Conservation (phyloP, 768 basidiomycete species). For the Mrakia hoshinonis region DNA sequence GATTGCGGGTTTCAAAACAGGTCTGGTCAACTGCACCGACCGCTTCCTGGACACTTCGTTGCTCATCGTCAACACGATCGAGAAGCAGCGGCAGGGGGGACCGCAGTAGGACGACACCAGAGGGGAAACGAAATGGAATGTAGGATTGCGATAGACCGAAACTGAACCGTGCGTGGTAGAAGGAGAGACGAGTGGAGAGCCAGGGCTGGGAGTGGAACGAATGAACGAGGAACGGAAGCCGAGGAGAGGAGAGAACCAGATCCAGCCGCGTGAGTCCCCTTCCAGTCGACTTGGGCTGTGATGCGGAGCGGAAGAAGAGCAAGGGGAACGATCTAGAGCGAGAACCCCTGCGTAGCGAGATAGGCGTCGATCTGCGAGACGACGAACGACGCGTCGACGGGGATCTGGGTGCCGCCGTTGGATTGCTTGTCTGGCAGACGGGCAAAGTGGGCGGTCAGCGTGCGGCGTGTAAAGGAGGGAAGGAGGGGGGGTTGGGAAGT, state of each 20-base stretch:
- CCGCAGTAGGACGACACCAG: no score
- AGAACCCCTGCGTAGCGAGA: neutral
- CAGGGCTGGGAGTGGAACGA: no score
- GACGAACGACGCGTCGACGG: neutral
- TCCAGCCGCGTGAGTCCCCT: neutral
- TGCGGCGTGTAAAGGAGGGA: neutral
- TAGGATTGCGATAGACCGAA: neutral
- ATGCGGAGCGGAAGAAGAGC: no score
- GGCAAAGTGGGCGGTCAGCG: neutral
- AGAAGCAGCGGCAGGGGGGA: constrained; percentile 24
- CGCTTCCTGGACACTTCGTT: constrained; percentile 25
- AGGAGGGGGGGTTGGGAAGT: neutral
- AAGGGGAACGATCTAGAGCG: no score
- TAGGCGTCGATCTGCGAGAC: neutral
- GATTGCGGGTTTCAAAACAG: neutral
- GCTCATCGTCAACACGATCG: constrained; percentile 28
- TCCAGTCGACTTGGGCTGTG: no score
- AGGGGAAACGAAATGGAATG: no score
- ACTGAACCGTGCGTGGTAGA: no score
- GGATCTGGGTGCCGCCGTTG: constrained; percentile 1
- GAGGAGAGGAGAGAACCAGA: neutral
- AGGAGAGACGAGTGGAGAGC: no score
- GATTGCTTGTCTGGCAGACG: neutral
- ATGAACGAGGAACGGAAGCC: neutral
- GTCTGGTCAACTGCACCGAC: constrained; percentile 28